Percentiles rank a stretch among this genome's conserved stretches.
These are phyloP conservation scores for Neurospora sp. DNA, from an alignment of 495 filamentous ascomycete genomes.

Conservation along the genomic window DNA sequence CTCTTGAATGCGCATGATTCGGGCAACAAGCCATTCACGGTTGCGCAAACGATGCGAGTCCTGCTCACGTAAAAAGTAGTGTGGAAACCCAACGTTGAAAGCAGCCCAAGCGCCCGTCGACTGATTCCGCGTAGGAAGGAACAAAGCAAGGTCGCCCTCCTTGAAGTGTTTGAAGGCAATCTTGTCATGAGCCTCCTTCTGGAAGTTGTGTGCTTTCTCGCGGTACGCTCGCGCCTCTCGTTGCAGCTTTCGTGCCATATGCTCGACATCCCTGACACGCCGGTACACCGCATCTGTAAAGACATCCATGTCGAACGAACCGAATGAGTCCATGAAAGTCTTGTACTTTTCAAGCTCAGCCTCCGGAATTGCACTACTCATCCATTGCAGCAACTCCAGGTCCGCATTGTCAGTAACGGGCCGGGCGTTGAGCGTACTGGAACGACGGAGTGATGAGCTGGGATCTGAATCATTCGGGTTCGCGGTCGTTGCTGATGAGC, in stretches of 20 bases:
- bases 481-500: constrained; percentile 22
- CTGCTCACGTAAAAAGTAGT: constrained; percentile 93
- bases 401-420: constrained; percentile 40
- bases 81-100: constrained; percentile 93
- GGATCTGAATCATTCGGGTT: constrained; percentile 48
- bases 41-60: constrained; percentile 72
- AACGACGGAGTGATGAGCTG: constrained; percentile 49
- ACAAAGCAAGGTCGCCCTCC: constrained; percentile 89
- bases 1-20: constrained; percentile 86
- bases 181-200: constrained; percentile 87
- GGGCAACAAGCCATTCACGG: constrained; percentile 88
- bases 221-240: constrained; percentile 79
- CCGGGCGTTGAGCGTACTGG: constrained; percentile 31
- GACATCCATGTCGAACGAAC: constrained; percentile 68
- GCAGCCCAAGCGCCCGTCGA: constrained; percentile 93
- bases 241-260: constrained; percentile 80
- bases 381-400: constrained; percentile 65
- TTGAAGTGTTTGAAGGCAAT: constrained; percentile 97
- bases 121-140: constrained; percentile 89
- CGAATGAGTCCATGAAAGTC: constrained; percentile 57
- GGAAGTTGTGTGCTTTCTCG: constrained; percentile 74
- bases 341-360: constrained; percentile 62
- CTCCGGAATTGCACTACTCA: constrained; percentile 53
- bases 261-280: constrained; percentile 80
- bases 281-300: constrained; percentile 77